These are phyloP conservation scores for Yamadazyma diddensiae DNA, from an alignment of 1,139 yeast species.

Conservation along the genomic window DNA sequence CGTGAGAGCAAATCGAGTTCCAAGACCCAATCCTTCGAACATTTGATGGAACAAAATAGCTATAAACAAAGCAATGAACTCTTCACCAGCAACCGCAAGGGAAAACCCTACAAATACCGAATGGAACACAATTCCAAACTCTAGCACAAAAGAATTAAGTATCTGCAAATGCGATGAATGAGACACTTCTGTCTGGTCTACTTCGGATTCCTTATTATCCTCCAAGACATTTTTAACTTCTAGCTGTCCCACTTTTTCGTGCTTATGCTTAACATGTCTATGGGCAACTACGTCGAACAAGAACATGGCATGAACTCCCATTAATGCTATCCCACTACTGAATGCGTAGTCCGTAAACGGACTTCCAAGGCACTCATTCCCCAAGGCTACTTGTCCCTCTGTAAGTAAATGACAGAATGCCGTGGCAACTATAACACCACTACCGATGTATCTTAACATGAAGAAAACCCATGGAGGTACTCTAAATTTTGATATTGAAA, in stretches of 20 bases:
- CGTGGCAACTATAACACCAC: slow-evolving; percentile 36
- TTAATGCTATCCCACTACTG: slow-evolving; percentile 32
- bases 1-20: slow-evolving; percentile 37
- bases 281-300: slow-evolving; percentile 28
- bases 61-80: slow-evolving; percentile 30
- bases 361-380: slow-evolving; percentile 29
- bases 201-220: neutral
- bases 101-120: slow-evolving; percentile 41
- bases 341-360: slow-evolving; percentile 30
- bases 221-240: neutral
- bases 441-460: slow-evolving; percentile 27
- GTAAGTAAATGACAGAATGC: slow-evolving; percentile 34
- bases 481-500: slow-evolving; percentile 17
- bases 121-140: slow-evolving; percentile 41
- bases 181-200: neutral
- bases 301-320: slow-evolving; percentile 32
- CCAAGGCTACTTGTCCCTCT: slow-evolving; percentile 23
- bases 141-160: slow-evolving; percentile 28
- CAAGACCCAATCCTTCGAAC: slow-evolving; percentile 41
- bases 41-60: slow-evolving; percentile 40
- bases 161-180: slow-evolving; percentile 16
- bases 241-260: slow-evolving; percentile 6
- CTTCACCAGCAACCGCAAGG: slow-evolving; percentile 37
- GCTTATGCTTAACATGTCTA: slow-evolving; percentile 14
- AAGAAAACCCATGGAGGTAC: slow-evolving; percentile 28